Base-by-base conservation (phyloP, 2,329 filamentous ascomycete genomes). In the Graphilbum fragrans region DNA sequence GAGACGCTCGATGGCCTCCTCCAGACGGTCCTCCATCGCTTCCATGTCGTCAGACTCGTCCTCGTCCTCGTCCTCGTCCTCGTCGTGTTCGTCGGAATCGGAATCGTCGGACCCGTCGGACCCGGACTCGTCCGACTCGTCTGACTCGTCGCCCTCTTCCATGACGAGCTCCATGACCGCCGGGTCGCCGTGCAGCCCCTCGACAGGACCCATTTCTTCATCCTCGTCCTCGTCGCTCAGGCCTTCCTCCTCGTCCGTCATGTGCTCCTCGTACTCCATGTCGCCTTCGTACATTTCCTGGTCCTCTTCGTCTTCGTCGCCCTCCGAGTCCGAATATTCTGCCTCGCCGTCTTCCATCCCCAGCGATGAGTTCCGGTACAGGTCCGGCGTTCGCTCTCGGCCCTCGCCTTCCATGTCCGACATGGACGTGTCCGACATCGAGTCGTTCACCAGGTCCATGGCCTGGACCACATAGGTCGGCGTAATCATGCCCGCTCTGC, bases 201-300 rank as follows among this genome's bases (percentile, higher is more conserved):
- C 88, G 39, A 95, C 84, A 31, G 85, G 79, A 6, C 87, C 90
- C 70, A 93, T 88, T 32, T 80, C 38, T 5, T 41, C 84, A 46
- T 84, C 84, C 43, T 93, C 86, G 46, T 93, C 86, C 44, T 92
- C 85, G 54, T 93, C 90, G 53, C 88, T 94, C 44, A 94, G 79
- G 43, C 90, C 82, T 50, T 92, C 85, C 53, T 87, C 84, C 44
- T 85, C 85, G 0, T 79, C 79, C 54, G 84, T 72, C 12, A 41
- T 22, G 9, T 37, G 90, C 31, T 94, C 86, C 51, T 86, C 90
- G 45, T 86, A 85, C 41, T 88, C 32, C 78, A 95, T 92, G 50
- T 94, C 90, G 27, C 94, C 86, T 39, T 87, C 84, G 51, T 94
- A 94, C 84, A 94, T 92, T 52, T 92, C 86, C 51, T 90, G 85